Evolutionary conservation across 352 stramenopile genomes (phyloP).

Genomic region (Phytophthora europaea): DNA sequence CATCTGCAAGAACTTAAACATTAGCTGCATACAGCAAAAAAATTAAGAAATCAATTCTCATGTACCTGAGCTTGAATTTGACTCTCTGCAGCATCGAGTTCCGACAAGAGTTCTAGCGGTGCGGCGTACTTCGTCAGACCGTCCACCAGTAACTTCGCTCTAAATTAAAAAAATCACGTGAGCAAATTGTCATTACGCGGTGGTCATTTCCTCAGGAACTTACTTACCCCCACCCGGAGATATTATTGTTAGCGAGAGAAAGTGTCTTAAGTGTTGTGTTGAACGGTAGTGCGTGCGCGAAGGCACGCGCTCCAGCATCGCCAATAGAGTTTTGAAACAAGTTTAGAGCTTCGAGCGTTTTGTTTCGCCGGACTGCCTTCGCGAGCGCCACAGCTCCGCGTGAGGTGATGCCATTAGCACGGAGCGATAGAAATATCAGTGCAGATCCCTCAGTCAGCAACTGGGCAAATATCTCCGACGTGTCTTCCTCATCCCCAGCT

Average conservation of each 20-base stretch:
- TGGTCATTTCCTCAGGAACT: not conserved
- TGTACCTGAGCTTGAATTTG: conserved; percentile 74
- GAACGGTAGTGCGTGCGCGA: conserved; percentile 67
- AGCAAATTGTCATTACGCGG: not conserved
- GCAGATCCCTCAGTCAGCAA: conserved; percentile 48
- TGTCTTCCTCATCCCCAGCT: conserved; percentile 6
- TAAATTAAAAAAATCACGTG: conserved; percentile 16
- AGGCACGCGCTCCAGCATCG: conserved; percentile 59
- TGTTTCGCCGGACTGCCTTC: conserved; percentile 48
- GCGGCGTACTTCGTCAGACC: conserved; percentile 66
- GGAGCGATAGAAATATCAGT: conserved; percentile 71
- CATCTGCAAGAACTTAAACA: conserved; percentile 35
- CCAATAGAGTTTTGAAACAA: conserved; percentile 75
- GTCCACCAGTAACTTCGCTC: conserved; percentile 45
- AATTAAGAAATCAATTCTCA: not conserved
- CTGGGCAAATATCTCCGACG: conserved; percentile 45
- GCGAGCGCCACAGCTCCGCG: conserved; percentile 54
- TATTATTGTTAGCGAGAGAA: conserved; percentile 70
- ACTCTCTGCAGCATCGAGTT: conserved; percentile 70
- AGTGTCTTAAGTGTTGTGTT: conserved; percentile 70
- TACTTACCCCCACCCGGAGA: conserved; percentile 61
- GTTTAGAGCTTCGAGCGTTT: conserved; percentile 70
- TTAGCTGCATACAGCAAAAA: not conserved
- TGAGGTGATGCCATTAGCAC: conserved; percentile 61
- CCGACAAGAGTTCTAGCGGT: conserved; percentile 56